Conservation (phyloP, 2,329 filamentous ascomycete species). For the Diaporthe sp. region DNA sequence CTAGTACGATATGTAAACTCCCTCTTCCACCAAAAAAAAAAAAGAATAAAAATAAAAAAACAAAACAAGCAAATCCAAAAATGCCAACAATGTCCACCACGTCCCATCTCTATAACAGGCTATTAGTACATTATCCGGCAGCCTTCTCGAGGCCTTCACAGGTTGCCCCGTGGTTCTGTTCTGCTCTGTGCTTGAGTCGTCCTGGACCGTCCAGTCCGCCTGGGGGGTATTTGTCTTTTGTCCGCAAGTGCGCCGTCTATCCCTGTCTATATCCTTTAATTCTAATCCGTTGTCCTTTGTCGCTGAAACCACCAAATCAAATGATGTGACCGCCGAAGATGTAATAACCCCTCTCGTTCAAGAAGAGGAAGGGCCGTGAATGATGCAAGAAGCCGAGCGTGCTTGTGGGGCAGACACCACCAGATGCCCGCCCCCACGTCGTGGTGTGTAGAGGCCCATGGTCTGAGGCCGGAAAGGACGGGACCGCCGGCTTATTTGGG, state of each 20-base stretch:
- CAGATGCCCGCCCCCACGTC: not conserved
- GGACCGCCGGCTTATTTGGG: conserved; percentile 36
- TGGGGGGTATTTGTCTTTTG: conserved; percentile 20
- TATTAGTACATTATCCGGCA: conserved; percentile 26
- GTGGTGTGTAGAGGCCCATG: not conserved
- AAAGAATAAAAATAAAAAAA: too few relatives aligned
- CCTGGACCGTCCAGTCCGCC: conserved; percentile 20
- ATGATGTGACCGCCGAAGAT: not conserved
- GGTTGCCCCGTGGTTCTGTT: conserved; percentile 16
- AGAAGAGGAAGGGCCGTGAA: not conserved
- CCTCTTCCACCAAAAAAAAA: not conserved
- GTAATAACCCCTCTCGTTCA: not conserved
- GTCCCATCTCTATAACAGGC: not conserved
- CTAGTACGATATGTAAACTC: not conserved
- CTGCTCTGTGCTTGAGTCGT: conserved; percentile 4
- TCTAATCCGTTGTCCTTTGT: conserved; percentile 22
- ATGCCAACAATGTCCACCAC: conserved; percentile 1
- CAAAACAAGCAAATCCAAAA: not conserved
- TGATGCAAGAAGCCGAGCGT: not conserved
- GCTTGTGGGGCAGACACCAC: not conserved
- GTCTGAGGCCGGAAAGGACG: not conserved
- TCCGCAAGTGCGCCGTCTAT: conserved; percentile 36
- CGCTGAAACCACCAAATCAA: conserved; percentile 5
- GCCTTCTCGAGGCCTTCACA: conserved; percentile 9
- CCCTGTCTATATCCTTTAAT: conserved; percentile 22